Conservation (phyloP, 805 yeast genomes). For the Debaryomyces maramus region DNA sequence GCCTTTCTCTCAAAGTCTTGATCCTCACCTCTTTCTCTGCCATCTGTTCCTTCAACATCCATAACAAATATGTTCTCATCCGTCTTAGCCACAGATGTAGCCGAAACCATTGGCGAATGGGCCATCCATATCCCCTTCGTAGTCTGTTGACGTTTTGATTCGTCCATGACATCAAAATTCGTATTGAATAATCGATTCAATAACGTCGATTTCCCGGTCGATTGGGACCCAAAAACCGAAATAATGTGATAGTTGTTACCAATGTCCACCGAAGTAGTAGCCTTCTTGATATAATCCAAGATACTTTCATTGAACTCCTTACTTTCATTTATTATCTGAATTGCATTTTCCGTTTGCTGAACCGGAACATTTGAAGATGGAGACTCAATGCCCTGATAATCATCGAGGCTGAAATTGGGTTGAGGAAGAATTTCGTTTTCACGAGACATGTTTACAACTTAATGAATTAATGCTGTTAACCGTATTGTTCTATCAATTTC, state of each 20-base stretch:
- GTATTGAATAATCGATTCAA: constrained; percentile 86
- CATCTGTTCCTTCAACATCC: constrained; percentile 99
- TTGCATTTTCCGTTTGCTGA: constrained; percentile 39
- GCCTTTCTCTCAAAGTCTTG: constrained; percentile 98
- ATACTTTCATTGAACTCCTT: constrained; percentile 49
- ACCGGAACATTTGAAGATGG: constrained; percentile 44
- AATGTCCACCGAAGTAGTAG: constrained; percentile 35
- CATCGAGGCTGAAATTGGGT: constrained; percentile 6
- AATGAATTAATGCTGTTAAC: no score
- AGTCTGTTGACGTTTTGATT: constrained; percentile 81
- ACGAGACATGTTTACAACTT: constrained; percentile 1
- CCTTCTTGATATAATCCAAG: constrained; percentile 33
- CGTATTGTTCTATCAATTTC: no score
- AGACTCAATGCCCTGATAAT: constrained; percentile 12
- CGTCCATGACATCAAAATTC: constrained; percentile 91
- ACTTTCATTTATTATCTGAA: constrained; percentile 64
- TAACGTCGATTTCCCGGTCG: constrained; percentile 93
- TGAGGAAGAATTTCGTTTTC: constrained; percentile 5
- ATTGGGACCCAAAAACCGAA: constrained; percentile 95
- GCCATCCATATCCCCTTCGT: constrained; percentile 51
- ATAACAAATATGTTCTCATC: constrained; percentile 62
- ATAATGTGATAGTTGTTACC: constrained; percentile 85
- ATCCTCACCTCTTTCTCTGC: constrained; percentile 96
- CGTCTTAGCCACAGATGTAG: constrained; percentile 10
- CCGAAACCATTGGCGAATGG: constrained; percentile 32